Percentiles rank a stretch among this genome's conserved stretches.
These are phyloP conservation scores for Paratinospora sagittata DNA, from an alignment of 164 flowering plant genomes.

Conservation along the genomic window DNA sequence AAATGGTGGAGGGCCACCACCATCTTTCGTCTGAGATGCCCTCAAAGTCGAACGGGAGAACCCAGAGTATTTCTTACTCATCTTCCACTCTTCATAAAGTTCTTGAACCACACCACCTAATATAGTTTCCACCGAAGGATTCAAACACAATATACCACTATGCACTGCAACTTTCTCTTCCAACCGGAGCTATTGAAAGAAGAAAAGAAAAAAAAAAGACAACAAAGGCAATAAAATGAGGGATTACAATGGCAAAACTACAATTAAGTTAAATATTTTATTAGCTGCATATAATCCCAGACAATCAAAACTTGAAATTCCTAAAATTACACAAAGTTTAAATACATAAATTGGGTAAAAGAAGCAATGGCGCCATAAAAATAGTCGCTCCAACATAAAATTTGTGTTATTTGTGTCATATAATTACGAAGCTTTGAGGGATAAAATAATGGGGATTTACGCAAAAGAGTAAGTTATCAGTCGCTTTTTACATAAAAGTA, in stretches of 20 bases:
- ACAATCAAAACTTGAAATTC: too few species aligned
- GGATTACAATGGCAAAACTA: neutral
- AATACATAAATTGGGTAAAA: too few species aligned
- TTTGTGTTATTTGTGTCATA: neutral
- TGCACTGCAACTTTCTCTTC: conserved; percentile 50
- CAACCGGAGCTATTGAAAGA: conserved; percentile 50
- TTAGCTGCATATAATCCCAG: too few species aligned
- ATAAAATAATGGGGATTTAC: too few species aligned
- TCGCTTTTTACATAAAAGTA: too few species aligned
- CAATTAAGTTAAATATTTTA: too few species aligned
- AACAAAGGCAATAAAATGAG: neutral
- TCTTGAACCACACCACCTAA: conserved; percentile 79
- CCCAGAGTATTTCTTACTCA: conserved; percentile 73
- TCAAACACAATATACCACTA: conserved; percentile 68
- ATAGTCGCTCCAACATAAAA: neutral
- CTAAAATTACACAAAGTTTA: too few species aligned
- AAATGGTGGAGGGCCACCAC: conserved; percentile 76
- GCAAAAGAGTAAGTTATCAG: too few species aligned
- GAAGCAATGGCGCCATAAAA: neutral
- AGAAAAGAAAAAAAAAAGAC: neutral
- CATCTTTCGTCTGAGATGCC: conserved; percentile 33
- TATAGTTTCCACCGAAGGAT: conserved; percentile 43
- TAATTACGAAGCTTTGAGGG: neutral
- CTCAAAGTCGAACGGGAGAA: conserved; percentile 52
- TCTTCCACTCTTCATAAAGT: conserved; percentile 88